These are phyloP conservation scores for Saitozyma podzolica DNA, from an alignment of 768 basidiomycete genomes.

Conservation along the genomic window DNA sequence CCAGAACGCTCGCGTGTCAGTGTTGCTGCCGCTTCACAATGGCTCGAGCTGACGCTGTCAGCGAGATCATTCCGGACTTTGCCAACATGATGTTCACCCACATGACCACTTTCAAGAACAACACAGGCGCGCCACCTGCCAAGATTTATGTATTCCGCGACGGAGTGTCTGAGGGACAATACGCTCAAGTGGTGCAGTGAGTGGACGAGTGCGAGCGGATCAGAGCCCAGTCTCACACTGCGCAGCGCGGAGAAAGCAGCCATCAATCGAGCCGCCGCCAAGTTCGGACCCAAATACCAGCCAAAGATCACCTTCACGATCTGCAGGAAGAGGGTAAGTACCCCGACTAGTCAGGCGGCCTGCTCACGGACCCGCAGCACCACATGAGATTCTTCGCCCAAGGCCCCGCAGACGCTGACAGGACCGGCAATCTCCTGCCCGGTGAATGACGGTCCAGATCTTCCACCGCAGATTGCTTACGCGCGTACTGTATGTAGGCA, in stretches of 20 bases:
- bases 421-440: constrained; percentile 44
- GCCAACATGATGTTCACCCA: constrained; percentile 38
- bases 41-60: too few species aligned
- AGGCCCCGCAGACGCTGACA: constrained; percentile 23
- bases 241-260: too few species aligned
- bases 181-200: constrained; percentile 42
- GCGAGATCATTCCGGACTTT: constrained; percentile 50
- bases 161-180: constrained; percentile 51
- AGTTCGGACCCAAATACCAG: constrained; percentile 29
- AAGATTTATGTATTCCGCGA: constrained; percentile 52
- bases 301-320: constrained; percentile 49
- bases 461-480: too few species aligned
- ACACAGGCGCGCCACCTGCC: constrained; percentile 32
- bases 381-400: constrained; percentile 49
- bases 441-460: too few species aligned
- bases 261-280: too few species aligned
- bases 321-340: constrained; percentile 42
- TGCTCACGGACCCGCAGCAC: constrained; percentile 18
- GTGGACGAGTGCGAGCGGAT: constrained; percentile 8
- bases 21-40: background rate
- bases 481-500: too few species aligned
- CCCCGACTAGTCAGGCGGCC: background rate
- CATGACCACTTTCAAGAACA: constrained; percentile 39
- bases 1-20: constrained; percentile 48
- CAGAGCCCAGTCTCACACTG: too few species aligned